Evolutionary conservation across 2,329 filamentous ascomycete species (phyloP), one percentile per base, ranked within the genome.

Genomic region (Phialemonium atrogriseum): DNA sequence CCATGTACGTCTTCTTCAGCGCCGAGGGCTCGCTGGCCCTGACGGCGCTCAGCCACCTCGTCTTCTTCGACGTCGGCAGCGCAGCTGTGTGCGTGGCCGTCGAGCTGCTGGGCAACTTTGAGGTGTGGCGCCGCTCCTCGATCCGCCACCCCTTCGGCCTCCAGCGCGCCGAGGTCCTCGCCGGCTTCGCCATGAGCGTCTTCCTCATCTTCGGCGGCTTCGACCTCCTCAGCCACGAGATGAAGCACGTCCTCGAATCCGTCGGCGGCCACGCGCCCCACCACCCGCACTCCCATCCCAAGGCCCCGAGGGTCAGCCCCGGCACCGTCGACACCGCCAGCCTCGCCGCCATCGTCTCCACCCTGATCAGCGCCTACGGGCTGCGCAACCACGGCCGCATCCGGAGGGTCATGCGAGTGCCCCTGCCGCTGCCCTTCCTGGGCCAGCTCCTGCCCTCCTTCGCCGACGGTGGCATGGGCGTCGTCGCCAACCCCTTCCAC

Each of bases 161-260:
- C 15, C 86, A 95, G 60, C 77, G 91, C 33, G 84, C 84, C 36
- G 91, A 98, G 57, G 89, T 98, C 5, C 73, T 98, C 11, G 87
- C 88, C 21, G 91, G 91, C 12, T 94, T 98, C 43, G 91, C 88
- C 38, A 86, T 96, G 77, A 93, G 87, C 31, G 83, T 98, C 23
- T 86, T 95, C 39, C 73, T 98, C 10, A 74, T 94, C n/a, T 98
- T 98, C 59, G 94, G 94, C 67, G 89, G 89, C 13, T 81, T 96
- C 48, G 91, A 98, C 48, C 75, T 98, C 29, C 81, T 98, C 39
- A 94, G 85, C 24, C 91, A 98, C 55, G 89, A 86, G 38, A 66
- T 94, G 11, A 91, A 94, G 52, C 89, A 98, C 56, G 73, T 87
- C n/a, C 73, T 98, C 9, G 89, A 95, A 57, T 55, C 58, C 10